Evolutionary conservation across 306 rosid genomes (phyloP).

Genomic region (Prunus persica): Prunus_persica_NCBIv2 NC_034009.1:11572501-11573000

Average conservation of each 20-base stretch:
- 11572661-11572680: slow-evolving; percentile 40
- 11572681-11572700: slow-evolving; percentile 53
- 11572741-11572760: slow-evolving; percentile 11
- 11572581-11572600: slow-evolving; percentile 29
- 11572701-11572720: slow-evolving; percentile 55
- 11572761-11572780: not conserved
- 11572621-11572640: slow-evolving; percentile 85
- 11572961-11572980: slow-evolving; percentile 40
- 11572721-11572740: slow-evolving; percentile 17
- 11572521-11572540: slow-evolving; percentile 22
- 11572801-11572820: slow-evolving; percentile 90
- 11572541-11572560: slow-evolving; percentile 24
- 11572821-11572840: slow-evolving; percentile 87
- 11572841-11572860: slow-evolving; percentile 48
- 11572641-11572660: slow-evolving; percentile 46
- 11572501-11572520: slow-evolving; percentile 25
- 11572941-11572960: slow-evolving; percentile 40
- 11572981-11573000: slow-evolving; percentile 53
- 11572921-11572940: slow-evolving; percentile 36
- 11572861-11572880: slow-evolving; percentile 43
- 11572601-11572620: slow-evolving; percentile 34
- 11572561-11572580: slow-evolving; percentile 17
- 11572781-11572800: slow-evolving; percentile 54
- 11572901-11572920: slow-evolving; percentile 37
- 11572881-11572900: slow-evolving; percentile 36